Base-by-base conservation (phyloP, 2,329 filamentous ascomycete species). In the Sarocladium brachiariae region DNA sequence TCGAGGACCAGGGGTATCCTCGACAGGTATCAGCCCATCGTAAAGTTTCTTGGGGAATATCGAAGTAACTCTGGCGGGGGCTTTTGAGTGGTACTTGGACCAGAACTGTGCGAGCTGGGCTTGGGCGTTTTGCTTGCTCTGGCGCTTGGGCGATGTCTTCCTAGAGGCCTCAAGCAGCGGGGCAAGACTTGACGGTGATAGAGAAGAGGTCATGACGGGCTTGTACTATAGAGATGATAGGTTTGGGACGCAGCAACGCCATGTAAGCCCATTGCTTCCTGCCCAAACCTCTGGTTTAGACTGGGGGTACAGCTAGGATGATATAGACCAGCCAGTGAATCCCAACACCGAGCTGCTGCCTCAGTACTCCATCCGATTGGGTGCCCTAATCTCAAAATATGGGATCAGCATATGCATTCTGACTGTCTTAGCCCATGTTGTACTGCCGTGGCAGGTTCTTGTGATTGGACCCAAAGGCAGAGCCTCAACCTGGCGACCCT, bases 31-130 rank as follows among this genome's bases (percentile, higher is more conserved):
- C 37, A 63, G 52, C 2, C 58, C 53, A n/a, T 64, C 60, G 52
- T 72, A 73, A 3, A 72, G 63, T 19, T 60, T 62, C 4, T 66
- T 66, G 1, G 71, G 70, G 50, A 73, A 71, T 57, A 73, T 66
- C 43, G 70, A 70, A 1, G 71, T 73, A 24, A 72, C 65, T 52
- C 70, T 72, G 30, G 70, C 70, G 1, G 69, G 67, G 30, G 63
- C 60, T 46, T 65, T 69, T 46, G 66, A 59, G 55, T 71, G 68
- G 57, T 70, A 73, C 52, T 61, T 64, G 49, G 62, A 61, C 70
- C 70, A 73, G 56, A 73, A 73, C 25, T 66, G 66, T 31, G 63
- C 61, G 25, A 73, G 60, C 10, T 63, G 54, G 51, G 69, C 66
- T 50, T 73, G 71, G n/a, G 70, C 69, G 21, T 47, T 47, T 9